Base-by-base conservation (phyloP, 257 asterid species). In the Nicotiana tomentosiformis region DNA sequence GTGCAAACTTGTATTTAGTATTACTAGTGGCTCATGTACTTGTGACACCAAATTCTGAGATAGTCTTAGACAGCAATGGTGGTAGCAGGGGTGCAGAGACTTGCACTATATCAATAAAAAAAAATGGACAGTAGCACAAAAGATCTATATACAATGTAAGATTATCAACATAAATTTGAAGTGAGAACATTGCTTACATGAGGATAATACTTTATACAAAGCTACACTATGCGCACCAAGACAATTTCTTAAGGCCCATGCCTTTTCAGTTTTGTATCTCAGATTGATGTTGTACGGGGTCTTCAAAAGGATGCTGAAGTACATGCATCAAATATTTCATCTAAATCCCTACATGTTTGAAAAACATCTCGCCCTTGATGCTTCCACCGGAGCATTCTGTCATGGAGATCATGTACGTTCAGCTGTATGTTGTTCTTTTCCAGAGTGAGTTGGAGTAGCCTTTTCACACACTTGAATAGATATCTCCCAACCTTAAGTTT, bases 401-500 rank as follows among this genome's bases (percentile, higher is more conserved):
- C 57, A 77, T 77, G 87, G 83, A 93, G 93, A 89, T 94, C 97
- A 32, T 80, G 88, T 77, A 78, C 80, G 89, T 86, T 88, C 77
- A 70, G 83, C 79, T 61, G 56, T 56, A 77, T 84, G 81, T n/a
- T 91, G 77, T 81, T 29, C 30, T 29, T 87, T 66, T 86, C 86
- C 10, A 43, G 68, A 62, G 77, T 64, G 77, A 84, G 80, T 82
- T 83, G 85, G 77, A 91, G 86, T 57, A 92, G 85, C 89, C 95
- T 88, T 83, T 87, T 83, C 49, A 90, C 88, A 87, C 97, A 92
- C 84, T 88, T 88, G 81, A 91, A 33, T 68, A 94, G 89, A 86
- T 88, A 92, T 60, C 82, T 70, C 26, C 89, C 88, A 35, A 80
- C 70, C 87, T 89, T 93, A 80, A 74, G 32, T 88, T 94, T 93